Conservation (phyloP, 768 basidiomycete species). For the Termitomyces sp. region DNA sequence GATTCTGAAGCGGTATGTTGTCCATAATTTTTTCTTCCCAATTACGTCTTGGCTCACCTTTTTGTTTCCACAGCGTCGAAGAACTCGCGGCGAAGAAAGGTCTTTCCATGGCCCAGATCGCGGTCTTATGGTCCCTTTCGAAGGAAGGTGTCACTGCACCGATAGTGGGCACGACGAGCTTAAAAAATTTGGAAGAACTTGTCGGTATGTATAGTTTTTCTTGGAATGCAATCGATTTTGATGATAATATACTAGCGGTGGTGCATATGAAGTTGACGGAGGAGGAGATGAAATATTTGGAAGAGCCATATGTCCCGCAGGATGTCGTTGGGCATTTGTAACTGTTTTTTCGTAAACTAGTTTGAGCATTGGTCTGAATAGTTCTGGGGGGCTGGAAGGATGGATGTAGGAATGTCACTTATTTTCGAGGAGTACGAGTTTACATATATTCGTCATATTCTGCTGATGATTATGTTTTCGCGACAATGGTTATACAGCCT, state of each 20-base stretch:
- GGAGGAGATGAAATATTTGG: slow-evolving; percentile 58
- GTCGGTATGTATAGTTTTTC: slow-evolving; percentile 32
- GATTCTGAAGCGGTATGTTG: slow-evolving; percentile 34
- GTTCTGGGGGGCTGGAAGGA: neutral
- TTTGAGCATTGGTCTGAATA: neutral
- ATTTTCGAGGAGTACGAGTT: neutral
- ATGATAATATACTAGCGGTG: slow-evolving; percentile 26
- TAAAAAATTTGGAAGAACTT: slow-evolving; percentile 50
- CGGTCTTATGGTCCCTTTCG: slow-evolving; percentile 49
- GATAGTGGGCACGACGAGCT: slow-evolving; percentile 52
- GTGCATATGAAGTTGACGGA: slow-evolving; percentile 47
- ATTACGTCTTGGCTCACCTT: neutral
- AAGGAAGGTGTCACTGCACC: slow-evolving; percentile 53
- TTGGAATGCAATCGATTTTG: no score
- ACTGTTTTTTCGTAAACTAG: neutral
- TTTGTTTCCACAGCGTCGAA: slow-evolving; percentile 38
- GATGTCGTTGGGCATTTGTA: slow-evolving; percentile 40
- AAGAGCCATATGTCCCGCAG: slow-evolving; percentile 49
- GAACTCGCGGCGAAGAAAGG: slow-evolving; percentile 49
- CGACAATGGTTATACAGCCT: no score
- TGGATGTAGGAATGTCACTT: neutral
- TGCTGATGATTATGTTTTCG: no score
- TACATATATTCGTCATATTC: no score
- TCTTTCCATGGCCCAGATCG: slow-evolving; percentile 55
- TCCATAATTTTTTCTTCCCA: neutral